Conservation (phyloP, 805 yeast genomes). For the Nakazawaea wickerhamii region DNA sequence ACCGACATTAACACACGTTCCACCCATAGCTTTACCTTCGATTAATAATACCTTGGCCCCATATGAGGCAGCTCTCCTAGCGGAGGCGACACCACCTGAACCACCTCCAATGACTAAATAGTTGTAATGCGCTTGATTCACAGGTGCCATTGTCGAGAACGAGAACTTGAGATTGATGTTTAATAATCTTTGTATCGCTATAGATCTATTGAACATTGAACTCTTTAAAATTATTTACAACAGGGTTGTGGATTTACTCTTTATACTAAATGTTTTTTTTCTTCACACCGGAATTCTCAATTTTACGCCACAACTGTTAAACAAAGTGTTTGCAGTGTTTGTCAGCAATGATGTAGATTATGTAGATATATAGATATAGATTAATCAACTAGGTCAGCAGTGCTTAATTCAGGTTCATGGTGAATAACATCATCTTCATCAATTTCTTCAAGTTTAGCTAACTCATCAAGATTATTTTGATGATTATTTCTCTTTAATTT, state of each 20-base stretch:
- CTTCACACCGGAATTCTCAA: not conserved
- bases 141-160: slow-evolving; percentile 46
- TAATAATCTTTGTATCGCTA: not conserved
- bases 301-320: not conserved
- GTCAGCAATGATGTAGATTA: no score
- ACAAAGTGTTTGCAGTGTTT: no score
- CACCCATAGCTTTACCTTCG: slow-evolving; percentile 84
- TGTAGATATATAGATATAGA: no score
- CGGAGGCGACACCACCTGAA: slow-evolving; percentile 98
- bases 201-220: not conserved
- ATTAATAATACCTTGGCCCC: slow-evolving; percentile 85
- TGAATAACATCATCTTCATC: slow-evolving; percentile 14
- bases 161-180: not conserved
- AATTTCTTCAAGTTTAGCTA: slow-evolving; percentile 16
- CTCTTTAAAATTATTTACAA: not conserved
- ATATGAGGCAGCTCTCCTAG: slow-evolving; percentile 90
- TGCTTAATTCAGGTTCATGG: slow-evolving; percentile 16
- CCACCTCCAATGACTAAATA: slow-evolving; percentile 98
- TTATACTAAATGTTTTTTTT: not conserved
- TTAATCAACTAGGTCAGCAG: slow-evolving; percentile 38
- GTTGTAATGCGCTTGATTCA: slow-evolving; percentile 57
- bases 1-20: slow-evolving; percentile 98
- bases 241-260: no score
- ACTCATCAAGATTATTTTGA: slow-evolving; percentile 15
- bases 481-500: slow-evolving; percentile 45